Evolutionary conservation across 257 asterid species (phyloP).

Genomic region (Solanum virginianum): DNA sequence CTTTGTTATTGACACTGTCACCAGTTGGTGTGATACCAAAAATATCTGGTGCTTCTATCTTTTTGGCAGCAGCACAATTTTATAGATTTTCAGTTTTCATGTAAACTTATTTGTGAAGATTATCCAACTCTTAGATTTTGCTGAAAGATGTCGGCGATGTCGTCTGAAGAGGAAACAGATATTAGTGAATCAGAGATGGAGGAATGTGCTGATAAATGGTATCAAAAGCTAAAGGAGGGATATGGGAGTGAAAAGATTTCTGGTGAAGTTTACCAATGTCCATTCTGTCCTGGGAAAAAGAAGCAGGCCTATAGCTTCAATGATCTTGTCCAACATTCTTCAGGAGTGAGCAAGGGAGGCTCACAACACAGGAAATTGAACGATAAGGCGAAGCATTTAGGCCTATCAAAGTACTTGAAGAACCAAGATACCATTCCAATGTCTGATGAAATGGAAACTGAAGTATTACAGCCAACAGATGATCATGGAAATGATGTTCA

Average conservation of each 20-base stretch:
- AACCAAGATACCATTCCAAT: not conserved
- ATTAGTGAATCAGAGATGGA: slow-evolving; percentile 55
- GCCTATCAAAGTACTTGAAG: not conserved
- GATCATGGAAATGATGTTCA: slow-evolving; percentile 23
- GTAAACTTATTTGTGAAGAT: not conserved
- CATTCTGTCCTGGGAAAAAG: slow-evolving; percentile 57
- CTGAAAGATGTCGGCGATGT: slow-evolving; percentile 25
- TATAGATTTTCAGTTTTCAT: not conserved
- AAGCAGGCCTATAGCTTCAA: slow-evolving; percentile 26
- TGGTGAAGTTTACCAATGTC: slow-evolving; percentile 28
- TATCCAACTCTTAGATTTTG: not conserved
- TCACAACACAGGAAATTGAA: slow-evolving; percentile 26
- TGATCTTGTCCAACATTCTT: slow-evolving; percentile 47
- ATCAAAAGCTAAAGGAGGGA: slow-evolving; percentile 25
- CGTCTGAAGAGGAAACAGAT: slow-evolving; percentile 56
- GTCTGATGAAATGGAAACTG: not conserved
- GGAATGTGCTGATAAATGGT: slow-evolving; percentile 39
- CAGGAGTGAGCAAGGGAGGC: slow-evolving; percentile 31
- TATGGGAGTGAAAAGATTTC: slow-evolving; percentile 13
- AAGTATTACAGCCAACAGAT: not conserved
- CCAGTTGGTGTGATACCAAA: not conserved
- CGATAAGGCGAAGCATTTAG: slow-evolving; percentile 21
- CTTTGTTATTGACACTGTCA: not conserved
- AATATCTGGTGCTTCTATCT: not conserved
- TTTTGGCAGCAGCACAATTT: not conserved